phyloP scores from a whole-genome alignment of 495 filamentous ascomycete genomes.

The Pyrenopolyporus hunteri region DNA sequence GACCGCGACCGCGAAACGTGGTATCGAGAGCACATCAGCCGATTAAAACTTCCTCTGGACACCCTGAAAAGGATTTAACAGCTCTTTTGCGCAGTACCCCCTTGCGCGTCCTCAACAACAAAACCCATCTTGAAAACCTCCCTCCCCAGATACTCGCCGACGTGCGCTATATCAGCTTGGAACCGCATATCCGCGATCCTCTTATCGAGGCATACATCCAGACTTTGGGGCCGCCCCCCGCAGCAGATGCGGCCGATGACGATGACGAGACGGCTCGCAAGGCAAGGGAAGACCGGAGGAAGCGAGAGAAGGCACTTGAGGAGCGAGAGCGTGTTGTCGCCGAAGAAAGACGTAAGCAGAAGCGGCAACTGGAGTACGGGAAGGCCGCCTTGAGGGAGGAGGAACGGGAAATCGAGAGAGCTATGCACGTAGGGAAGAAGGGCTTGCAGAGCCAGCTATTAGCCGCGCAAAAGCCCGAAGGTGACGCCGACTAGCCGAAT shows the following conservation, averaged over 20 bases:
- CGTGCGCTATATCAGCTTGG: slow-evolving; percentile 79
- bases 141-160: slow-evolving; percentile 75
- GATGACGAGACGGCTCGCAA: slow-evolving; percentile 67
- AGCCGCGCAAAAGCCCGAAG: slow-evolving; percentile 24
- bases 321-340: slow-evolving; percentile 75
- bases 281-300: slow-evolving; percentile 66
- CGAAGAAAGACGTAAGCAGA: slow-evolving; percentile 73
- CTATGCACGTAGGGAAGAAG: slow-evolving; percentile 76
- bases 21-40: slow-evolving; percentile 85
- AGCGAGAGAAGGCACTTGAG: slow-evolving; percentile 74
- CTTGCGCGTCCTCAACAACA: slow-evolving; percentile 67
- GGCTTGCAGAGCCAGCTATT: slow-evolving; percentile 71
- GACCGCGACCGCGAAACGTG: slow-evolving; percentile 92
- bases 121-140: slow-evolving; percentile 65
- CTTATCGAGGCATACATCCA: slow-evolving; percentile 79
- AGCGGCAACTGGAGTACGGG: slow-evolving; percentile 67
- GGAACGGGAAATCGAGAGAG: slow-evolving; percentile 77
- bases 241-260: slow-evolving; percentile 52
- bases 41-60: slow-evolving; percentile 74
- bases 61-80: slow-evolving; percentile 80
- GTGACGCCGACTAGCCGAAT: slow-evolving; percentile 5
- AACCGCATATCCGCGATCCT: slow-evolving; percentile 69
- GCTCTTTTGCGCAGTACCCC: slow-evolving; percentile 75
- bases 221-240: slow-evolving; percentile 70
- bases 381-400: slow-evolving; percentile 74